Evolutionary conservation across 2,329 filamentous ascomycete genomes (phyloP).

Genomic region (Diplodia mutila): DNA sequence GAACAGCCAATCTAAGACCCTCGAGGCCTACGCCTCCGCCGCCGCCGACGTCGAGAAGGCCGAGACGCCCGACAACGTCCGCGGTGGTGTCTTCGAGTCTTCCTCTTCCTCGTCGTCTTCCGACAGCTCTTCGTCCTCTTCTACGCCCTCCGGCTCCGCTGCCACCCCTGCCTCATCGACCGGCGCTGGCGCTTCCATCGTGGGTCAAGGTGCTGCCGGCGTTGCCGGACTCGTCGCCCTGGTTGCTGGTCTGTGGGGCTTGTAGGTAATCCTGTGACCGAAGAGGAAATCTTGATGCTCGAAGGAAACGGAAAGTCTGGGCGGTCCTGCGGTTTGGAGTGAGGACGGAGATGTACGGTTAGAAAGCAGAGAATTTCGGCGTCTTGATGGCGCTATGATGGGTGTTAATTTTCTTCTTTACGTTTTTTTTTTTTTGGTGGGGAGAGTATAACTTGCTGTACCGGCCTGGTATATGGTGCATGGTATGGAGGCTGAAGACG

Average conservation of each 20-base stretch:
- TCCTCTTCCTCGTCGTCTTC: conserved; percentile 27
- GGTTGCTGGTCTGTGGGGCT: conserved; percentile 21
- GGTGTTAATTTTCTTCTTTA: background rate
- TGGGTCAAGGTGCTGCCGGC: conserved; percentile 23
- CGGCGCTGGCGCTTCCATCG: conserved; percentile 32
- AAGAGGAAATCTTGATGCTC: background rate
- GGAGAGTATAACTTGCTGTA: background rate
- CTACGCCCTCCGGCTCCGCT: conserved; percentile 30
- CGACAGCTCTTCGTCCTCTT: conserved; percentile 20
- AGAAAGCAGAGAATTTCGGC: background rate
- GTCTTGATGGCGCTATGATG: background rate
- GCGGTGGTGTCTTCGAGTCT: conserved; percentile 32
- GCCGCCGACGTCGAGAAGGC: conserved; percentile 31
- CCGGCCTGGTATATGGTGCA: background rate
- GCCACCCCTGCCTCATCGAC: conserved; percentile 25
- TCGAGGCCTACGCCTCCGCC: conserved; percentile 33
- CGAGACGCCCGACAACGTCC: conserved; percentile 32
- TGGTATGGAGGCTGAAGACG: background rate
- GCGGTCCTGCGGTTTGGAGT: too few relatives aligned
- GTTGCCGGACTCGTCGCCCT: conserved; percentile 11
- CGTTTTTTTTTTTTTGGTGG: background rate
- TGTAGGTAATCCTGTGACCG: background rate
- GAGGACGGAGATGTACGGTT: background rate
- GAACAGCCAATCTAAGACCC: conserved; percentile 29
- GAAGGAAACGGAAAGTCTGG: background rate